These are phyloP conservation scores for Dryas integrifolia DNA, from an alignment of 331 rosid species.

Conservation along the genomic window DNA sequence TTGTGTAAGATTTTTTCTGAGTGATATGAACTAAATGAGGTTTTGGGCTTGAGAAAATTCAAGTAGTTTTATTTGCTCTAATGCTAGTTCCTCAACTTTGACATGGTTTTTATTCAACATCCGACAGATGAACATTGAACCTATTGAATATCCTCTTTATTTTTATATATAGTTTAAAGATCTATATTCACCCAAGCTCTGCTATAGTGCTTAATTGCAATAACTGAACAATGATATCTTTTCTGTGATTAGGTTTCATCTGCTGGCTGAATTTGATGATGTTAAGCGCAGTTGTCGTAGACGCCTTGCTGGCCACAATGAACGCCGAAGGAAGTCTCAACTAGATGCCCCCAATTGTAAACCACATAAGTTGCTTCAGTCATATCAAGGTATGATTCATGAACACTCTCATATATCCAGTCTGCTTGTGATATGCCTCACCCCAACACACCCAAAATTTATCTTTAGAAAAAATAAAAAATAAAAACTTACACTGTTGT, in stretches of 20 bases:
- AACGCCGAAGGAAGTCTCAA: slow-evolving; percentile 79
- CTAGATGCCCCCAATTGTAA: slow-evolving; percentile 47
- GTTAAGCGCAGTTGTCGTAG: slow-evolving; percentile 88
- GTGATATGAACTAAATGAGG: background rate
- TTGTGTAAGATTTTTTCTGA: background rate
- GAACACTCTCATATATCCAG: background rate
- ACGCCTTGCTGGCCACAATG: slow-evolving; percentile 85
- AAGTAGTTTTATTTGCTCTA: background rate
- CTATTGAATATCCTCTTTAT: background rate
- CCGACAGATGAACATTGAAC: background rate
- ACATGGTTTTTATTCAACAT: background rate
- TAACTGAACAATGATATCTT: slow-evolving; percentile 10
- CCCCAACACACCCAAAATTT: background rate
- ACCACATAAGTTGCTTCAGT: slow-evolving; percentile 47
- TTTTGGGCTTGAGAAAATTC: background rate
- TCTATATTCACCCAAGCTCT: background rate
- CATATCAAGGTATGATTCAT: slow-evolving; percentile 56
- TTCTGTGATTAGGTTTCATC: slow-evolving; percentile 61
- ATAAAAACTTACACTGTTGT: too few relatives aligned
- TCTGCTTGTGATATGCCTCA: background rate
- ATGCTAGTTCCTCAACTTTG: background rate
- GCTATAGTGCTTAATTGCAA: background rate
- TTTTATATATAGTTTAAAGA: background rate
- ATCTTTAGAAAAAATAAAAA: background rate
- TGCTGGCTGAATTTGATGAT: slow-evolving; percentile 72